Evolutionary conservation across 495 filamentous ascomycete species (phyloP).

Genomic region (Podospora pseudocomata): DNA sequence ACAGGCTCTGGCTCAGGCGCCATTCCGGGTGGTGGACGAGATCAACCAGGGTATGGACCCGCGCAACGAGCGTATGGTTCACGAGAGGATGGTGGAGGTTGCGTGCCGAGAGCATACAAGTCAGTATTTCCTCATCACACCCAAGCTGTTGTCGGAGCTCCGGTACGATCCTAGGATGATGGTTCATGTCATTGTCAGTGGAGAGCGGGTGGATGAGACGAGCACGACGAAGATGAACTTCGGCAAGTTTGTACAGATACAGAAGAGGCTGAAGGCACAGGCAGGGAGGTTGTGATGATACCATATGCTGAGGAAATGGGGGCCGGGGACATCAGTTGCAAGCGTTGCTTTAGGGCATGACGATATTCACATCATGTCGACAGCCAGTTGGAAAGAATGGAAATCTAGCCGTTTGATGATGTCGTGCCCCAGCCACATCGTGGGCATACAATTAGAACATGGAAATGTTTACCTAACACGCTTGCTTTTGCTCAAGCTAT

Average conservation of each 20-base stretch:
- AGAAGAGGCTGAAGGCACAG: slow-evolving; percentile 32
- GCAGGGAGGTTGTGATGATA: neutral
- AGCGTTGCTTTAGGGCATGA: neutral
- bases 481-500: neutral
- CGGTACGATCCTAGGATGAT: slow-evolving; percentile 86
- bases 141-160: slow-evolving; percentile 85
- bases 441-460: neutral
- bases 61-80: slow-evolving; percentile 94
- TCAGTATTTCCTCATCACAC: slow-evolving; percentile 94
- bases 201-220: slow-evolving; percentile 67
- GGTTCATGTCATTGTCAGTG: slow-evolving; percentile 89
- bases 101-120: slow-evolving; percentile 71
- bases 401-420: neutral
- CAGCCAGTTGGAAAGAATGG: neutral
- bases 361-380: neutral
- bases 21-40: slow-evolving; percentile 99
- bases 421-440: neutral
- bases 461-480: neutral
- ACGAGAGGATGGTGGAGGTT: slow-evolving; percentile 93
- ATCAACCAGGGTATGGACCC: slow-evolving; percentile 99
- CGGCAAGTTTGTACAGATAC: slow-evolving; percentile 46
- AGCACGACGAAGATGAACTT: slow-evolving; percentile 60
- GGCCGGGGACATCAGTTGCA: neutral
- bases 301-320: neutral
- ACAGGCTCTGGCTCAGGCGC: slow-evolving; percentile 86